Conservation (phyloP, 805 yeast genomes). For the Candida chauliodis region DNA sequence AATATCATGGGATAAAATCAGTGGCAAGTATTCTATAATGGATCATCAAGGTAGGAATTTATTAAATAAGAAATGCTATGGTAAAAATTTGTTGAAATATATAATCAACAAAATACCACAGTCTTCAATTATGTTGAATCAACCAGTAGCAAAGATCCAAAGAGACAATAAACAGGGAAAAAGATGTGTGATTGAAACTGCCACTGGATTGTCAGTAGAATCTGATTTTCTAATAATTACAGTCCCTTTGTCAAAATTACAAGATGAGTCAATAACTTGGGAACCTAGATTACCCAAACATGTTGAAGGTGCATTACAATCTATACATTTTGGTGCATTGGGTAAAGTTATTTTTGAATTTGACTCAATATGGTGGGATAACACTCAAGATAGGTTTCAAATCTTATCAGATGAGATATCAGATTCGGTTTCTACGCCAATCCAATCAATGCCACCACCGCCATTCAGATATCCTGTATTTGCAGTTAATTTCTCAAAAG, state of each 20-base stretch:
- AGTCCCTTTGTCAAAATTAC: slow-evolving; percentile 71
- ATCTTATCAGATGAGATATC: slow-evolving; percentile 15
- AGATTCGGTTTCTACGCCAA: slow-evolving; percentile 5
- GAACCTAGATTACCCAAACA: slow-evolving; percentile 19
- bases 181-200: slow-evolving; percentile 30
- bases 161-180: slow-evolving; percentile 16
- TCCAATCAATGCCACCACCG: slow-evolving; percentile 24
- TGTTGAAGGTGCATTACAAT: slow-evolving; percentile 17
- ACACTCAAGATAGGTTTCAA: slow-evolving; percentile 39
- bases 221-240: slow-evolving; percentile 67
- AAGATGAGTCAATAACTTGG: slow-evolving; percentile 40
- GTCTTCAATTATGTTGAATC: slow-evolving; percentile 34
- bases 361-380: slow-evolving; percentile 41
- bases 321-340: slow-evolving; percentile 35
- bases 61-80: slow-evolving; percentile 58
- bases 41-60: slow-evolving; percentile 79
- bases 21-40: slow-evolving; percentile 66
- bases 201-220: slow-evolving; percentile 23
- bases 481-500: slow-evolving; percentile 55
- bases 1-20: slow-evolving; percentile 58
- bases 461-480: slow-evolving; percentile 60
- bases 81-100: slow-evolving; percentile 44
- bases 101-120: slow-evolving; percentile 34
- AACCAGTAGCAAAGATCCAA: slow-evolving; percentile 41
- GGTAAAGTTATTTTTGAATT: slow-evolving; percentile 44